Conservation (phyloP, 2,329 filamentous ascomycete species). For the Botrytis deweyae region DNA sequence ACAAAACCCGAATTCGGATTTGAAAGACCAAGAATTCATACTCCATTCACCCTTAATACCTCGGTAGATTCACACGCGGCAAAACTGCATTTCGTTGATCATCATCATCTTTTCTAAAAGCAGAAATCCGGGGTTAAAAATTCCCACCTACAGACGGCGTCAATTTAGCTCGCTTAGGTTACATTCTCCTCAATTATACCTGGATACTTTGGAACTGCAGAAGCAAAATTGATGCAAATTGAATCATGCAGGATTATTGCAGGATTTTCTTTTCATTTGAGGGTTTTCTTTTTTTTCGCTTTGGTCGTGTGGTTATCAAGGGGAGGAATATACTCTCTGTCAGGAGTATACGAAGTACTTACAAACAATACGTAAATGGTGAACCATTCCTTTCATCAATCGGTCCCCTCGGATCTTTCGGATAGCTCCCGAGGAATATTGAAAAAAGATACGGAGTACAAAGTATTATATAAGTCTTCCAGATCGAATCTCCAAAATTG, state of each 20-base stretch:
- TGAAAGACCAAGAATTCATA: too few relatives aligned
- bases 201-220: not conserved
- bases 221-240: not conserved
- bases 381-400: not conserved
- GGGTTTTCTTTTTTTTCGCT: not conserved
- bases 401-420: not conserved
- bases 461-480: too few relatives aligned
- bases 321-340: not conserved
- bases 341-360: not conserved
- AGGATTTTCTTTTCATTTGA: not conserved
- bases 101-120: not conserved
- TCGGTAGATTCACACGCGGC: not conserved
- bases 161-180: not conserved
- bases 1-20: too few relatives aligned
- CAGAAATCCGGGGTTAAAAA: not conserved
- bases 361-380: not conserved
- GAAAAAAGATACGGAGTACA: not conserved
- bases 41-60: too few relatives aligned
- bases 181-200: not conserved
- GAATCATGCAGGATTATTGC: not conserved
- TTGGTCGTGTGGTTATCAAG: not conserved
- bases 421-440: not conserved
- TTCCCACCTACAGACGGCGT: not conserved
- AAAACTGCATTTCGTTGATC: not conserved
- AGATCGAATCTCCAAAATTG: too few relatives aligned